Evolutionary conservation across 768 basidiomycete species (phyloP).

Genomic region (Leucosporidium scottii): DNA sequence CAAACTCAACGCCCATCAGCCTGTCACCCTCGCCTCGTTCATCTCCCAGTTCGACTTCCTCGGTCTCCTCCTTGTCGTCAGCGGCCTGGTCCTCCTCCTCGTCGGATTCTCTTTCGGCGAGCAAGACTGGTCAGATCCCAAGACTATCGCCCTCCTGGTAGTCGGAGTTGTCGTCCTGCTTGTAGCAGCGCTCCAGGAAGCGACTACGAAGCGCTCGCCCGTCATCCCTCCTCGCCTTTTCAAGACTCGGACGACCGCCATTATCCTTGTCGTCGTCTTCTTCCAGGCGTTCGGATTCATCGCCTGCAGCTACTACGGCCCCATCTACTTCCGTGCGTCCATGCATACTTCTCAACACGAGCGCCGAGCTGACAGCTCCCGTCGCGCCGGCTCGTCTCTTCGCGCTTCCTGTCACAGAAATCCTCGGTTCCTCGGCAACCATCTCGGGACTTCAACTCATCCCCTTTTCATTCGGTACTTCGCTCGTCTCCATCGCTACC

Average conservation of each 20-base stretch:
- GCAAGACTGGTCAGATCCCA: conserved; percentile 22
- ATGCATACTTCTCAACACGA: no score
- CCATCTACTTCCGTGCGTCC: conserved; percentile 1
- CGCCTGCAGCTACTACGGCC: conserved; percentile 21
- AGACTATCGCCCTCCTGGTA: conserved; percentile 30
- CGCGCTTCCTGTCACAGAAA: conserved; percentile 6
- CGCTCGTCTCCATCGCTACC: conserved; percentile 19
- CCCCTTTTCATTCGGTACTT: conserved; percentile 35
- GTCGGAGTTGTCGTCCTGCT: conserved; percentile 31
- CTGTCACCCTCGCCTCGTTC: conserved; percentile 35
- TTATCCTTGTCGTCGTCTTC: conserved; percentile 28
- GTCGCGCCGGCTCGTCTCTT: no score
- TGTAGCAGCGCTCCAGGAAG: conserved; percentile 33
- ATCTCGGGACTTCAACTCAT: conserved; percentile 33
- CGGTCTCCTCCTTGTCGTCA: conserved; percentile 42
- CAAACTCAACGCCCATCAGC: conserved; percentile 40
- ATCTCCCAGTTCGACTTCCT: conserved; percentile 43
- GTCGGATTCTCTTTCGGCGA: conserved; percentile 40
- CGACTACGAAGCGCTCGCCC: conserved; percentile 41
- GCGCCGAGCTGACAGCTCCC: no score
- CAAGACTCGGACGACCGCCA: conserved; percentile 33
- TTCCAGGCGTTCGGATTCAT: conserved; percentile 34
- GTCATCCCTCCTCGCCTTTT: conserved; percentile 44
- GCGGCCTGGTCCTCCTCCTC: conserved; percentile 40
- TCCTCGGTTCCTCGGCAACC: conserved; percentile 20